These are phyloP conservation scores for Hyphopichia homilentoma DNA, from an alignment of 805 yeast genomes.

Conservation along the genomic window DNA sequence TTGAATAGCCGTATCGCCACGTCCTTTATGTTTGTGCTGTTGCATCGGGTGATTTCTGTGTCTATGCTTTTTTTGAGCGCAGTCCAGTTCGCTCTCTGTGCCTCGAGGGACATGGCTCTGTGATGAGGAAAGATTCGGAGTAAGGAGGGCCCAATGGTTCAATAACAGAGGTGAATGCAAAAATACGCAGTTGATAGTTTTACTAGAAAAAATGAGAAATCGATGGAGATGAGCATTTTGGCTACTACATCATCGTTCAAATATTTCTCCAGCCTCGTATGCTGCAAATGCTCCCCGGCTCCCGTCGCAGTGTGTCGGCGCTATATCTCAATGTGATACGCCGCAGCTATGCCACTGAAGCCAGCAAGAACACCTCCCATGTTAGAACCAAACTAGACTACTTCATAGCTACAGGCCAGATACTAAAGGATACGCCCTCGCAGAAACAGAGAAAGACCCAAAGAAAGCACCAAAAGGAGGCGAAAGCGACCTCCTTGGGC, in stretches of 20 bases:
- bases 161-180: not conserved
- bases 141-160: constrained; percentile 28
- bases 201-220: too few relatives aligned
- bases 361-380: constrained; percentile 7
- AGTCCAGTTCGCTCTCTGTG: constrained; percentile 58
- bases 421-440: constrained; percentile 13
- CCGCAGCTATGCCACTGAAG: too few relatives aligned
- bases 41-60: constrained; percentile 44
- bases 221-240: too few relatives aligned
- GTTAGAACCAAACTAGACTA: constrained; percentile 20
- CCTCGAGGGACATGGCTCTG: not conserved
- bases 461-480: constrained; percentile 1
- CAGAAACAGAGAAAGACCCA: constrained; percentile 10
- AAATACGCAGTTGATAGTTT: too few relatives aligned
- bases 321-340: too few relatives aligned
- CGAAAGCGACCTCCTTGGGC: not conserved
- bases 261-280: too few relatives aligned
- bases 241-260: too few relatives aligned
- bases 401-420: constrained; percentile 26
- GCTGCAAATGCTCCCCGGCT: too few relatives aligned
- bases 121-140: not conserved
- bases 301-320: too few relatives aligned
- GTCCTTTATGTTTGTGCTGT: constrained; percentile 43
- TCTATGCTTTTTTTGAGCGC: constrained; percentile 44
- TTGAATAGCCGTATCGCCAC: constrained; percentile 49